Base-by-base conservation (phyloP, 2,329 filamentous ascomycete genomes). In the Cyphellophora attinorum region DNA sequence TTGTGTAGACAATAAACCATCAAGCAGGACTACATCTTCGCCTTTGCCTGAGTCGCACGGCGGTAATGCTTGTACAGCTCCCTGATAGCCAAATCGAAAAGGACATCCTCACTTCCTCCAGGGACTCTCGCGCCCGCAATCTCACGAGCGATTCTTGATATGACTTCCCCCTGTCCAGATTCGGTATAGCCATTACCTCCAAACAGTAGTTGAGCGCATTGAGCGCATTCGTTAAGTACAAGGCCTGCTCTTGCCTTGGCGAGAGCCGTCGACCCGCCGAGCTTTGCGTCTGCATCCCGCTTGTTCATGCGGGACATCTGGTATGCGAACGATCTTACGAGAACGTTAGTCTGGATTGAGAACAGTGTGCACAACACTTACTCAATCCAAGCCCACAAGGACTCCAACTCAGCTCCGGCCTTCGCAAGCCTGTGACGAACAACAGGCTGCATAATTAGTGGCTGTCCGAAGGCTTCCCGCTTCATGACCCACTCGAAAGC, bases 241-340 rank as follows among this genome's bases (percentile, higher is more conserved):
- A 34, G 31, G 3, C 42, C 42, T 2, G 38, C 38, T 27, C 28
- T 64, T 3, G 81, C 81, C 59, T 88, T 86, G 11, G 72, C 71
- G 53, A 84, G 60, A 2, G 79, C 81, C 3, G 79, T 85, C 49
- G 84, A 56, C 0, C 82, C 82, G 1, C 81, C 82, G 1, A 86
- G 62, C 50, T 81, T 56, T 3, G 54, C 51, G 43, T 66, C 61
- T 11, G 56, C 56, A 27, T 65, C 61, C 11, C 19, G 19, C 29
- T 38, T 21, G 2, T 39, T 42, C 5, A 42, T 34, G 3, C 55
- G 55, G 54, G 85, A 55, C 37, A 76, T 65, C 2, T 68, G 71
- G 63, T n/a, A n/a, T n/a, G n/a, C n/a, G n/a, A n/a, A n/a, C n/a
- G n/a, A n/a, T n/a, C n/a, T n/a, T n/a, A n/a, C n/a, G n/a, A n/a